Evolutionary conservation across 768 basidiomycete species (phyloP).

Genomic region (Phlegmacium glaucopus): DNA sequence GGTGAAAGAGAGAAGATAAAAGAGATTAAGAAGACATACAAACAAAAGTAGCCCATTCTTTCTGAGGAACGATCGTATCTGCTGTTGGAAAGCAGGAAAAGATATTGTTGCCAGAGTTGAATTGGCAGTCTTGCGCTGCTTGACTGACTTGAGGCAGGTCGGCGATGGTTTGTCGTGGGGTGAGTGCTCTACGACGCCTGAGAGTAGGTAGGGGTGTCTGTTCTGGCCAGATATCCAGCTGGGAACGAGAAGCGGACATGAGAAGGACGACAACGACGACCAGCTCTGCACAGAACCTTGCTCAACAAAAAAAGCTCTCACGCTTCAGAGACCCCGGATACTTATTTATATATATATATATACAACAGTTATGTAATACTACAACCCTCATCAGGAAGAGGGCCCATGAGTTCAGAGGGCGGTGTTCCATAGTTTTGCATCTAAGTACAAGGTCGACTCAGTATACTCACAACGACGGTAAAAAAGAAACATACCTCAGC

Average conservation of each 20-base stretch:
- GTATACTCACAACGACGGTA: not conserved
- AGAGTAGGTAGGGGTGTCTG: slow-evolving; percentile 5
- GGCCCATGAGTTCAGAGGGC: slow-evolving; percentile 80
- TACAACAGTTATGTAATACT: slow-evolving; percentile 26
- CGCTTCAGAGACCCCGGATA: too few relatives aligned
- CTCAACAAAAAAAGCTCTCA: too few relatives aligned
- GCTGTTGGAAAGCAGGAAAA: slow-evolving; percentile 73
- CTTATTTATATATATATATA: not conserved
- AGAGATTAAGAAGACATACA: slow-evolving; percentile 50
- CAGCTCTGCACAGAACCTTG: too few relatives aligned
- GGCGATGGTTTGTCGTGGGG: slow-evolving; percentile 34
- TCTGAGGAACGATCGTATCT: slow-evolving; percentile 60
- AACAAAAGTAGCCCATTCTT: slow-evolving; percentile 72
- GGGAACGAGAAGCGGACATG: not conserved
- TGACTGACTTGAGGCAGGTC: slow-evolving; percentile 32
- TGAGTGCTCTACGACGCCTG: slow-evolving; percentile 16
- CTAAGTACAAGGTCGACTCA: slow-evolving; percentile 30
- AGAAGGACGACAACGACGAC: too few relatives aligned
- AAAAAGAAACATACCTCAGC: slow-evolving; percentile 50
- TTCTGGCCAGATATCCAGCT: slow-evolving; percentile 6
- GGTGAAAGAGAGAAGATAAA: slow-evolving; percentile 2
- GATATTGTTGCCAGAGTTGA: slow-evolving; percentile 63
- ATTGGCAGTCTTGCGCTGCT: slow-evolving; percentile 50
- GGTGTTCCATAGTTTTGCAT: slow-evolving; percentile 80
- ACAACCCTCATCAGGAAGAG: slow-evolving; percentile 49